Base-by-base conservation (phyloP, 2,329 filamentous ascomycete genomes). In the Cladosporium velox region DNA sequence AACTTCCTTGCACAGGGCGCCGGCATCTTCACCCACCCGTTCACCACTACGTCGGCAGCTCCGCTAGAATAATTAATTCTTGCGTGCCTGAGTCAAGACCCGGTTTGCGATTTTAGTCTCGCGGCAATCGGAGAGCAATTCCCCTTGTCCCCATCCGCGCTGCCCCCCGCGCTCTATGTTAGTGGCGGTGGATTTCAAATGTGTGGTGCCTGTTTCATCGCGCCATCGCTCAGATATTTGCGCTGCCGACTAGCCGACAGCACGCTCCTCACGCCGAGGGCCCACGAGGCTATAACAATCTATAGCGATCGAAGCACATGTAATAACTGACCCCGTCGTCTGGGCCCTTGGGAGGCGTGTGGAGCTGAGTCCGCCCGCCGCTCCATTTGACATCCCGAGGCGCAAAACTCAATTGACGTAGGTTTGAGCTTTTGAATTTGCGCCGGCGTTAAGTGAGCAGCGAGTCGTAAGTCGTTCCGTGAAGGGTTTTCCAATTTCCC, bases 241-340 rank as follows among this genome's bases (percentile, higher is more conserved):
- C 41, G n/a, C 41, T 47, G 41, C 57, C 55, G 35, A 3, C 24
- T 47, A 26, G 8, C 35, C 24, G 24, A 26, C 24, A 24, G 35
- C 57, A 44, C 35, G 57, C 49, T 62, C 44, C 59, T 52, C 59
- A 54, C 44, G 47, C 47, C 44, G 21, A 24, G 35, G 35, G 24
- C 32, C 35, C 44, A 49, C 59, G 59, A 61, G 59, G 59, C 59
- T 52, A 62, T 55, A 63, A 32, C 28, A 24, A 63, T 57, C 61
- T 64, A 57, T 64, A 64, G 7, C 34, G 51, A 64, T 64, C 61
- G 61, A 28, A 38, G 51, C 51, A 57, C 61, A 64, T 64, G 51
- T 30, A 10, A 64, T 64, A 64, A 10, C 4, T 47, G 61, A 64
- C 30, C 61, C 61, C 61, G 49, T 44, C 61, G 51, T 26, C 61